Percentiles rank a stretch among this genome's conserved stretches.
Evolutionary conservation across 2,329 filamentous ascomycete genomes (phyloP).

Genomic region (Bertia moriformis): DNA sequence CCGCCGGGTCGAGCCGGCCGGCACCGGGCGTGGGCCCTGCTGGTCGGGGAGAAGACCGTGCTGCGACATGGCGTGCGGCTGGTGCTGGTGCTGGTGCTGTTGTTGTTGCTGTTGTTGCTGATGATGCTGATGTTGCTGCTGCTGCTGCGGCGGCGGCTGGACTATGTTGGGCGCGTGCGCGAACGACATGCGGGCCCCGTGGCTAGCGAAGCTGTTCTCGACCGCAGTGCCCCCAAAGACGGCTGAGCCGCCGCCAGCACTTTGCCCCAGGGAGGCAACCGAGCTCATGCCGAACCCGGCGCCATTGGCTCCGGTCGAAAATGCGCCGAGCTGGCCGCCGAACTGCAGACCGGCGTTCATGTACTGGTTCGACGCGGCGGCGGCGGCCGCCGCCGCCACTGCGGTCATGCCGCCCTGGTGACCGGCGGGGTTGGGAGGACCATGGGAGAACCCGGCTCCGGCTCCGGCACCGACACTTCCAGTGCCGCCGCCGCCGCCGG

Average conservation of each 20-base stretch:
- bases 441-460: too few species aligned
- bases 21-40: conserved; percentile 35
- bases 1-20: conserved; percentile 48
- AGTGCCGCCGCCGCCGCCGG: too few species aligned
- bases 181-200: conserved; percentile 79
- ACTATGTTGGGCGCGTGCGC: conserved; percentile 62
- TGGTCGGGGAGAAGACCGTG: conserved; percentile 26
- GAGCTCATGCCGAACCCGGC: conserved; percentile 22
- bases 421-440: not conserved
- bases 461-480: too few species aligned
- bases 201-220: conserved; percentile 65
- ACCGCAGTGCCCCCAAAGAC: conserved; percentile 43
- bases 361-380: not conserved
- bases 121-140: conserved; percentile 42
- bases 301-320: not conserved
- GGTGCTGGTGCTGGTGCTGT: too few species aligned
- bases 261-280: conserved; percentile 41
- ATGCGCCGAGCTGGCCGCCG: not conserved
- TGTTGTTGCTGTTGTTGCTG: conserved; percentile 22
- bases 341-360: not conserved
- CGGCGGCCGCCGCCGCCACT: too few species aligned
- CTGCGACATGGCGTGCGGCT: conserved; percentile 3
- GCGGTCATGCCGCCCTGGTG: not conserved
- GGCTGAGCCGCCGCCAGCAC: conserved; percentile 27
- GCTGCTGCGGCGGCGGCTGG: conserved; percentile 40